phyloP scores from a whole-genome alignment of 352 stramenopile species.

The Phytophthora crassamura region DNA sequence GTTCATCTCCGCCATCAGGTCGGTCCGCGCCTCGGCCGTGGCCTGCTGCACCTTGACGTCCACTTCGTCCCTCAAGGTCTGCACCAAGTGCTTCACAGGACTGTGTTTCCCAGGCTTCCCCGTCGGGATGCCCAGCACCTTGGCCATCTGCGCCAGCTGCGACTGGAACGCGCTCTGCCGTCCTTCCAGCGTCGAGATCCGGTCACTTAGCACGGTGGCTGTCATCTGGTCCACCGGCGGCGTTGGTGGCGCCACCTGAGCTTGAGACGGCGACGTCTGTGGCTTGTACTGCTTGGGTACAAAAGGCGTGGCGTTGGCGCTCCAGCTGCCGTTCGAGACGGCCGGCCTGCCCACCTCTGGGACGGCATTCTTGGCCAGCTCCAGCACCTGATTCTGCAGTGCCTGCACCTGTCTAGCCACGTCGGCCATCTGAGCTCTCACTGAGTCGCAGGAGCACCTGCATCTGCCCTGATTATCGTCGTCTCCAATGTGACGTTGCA shows the following conservation, averaged over 20 bases:
- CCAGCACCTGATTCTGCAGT: slow-evolving; percentile 58
- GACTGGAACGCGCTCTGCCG: slow-evolving; percentile 78
- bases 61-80: slow-evolving; percentile 77
- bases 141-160: slow-evolving; percentile 68
- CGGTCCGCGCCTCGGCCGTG: slow-evolving; percentile 1
- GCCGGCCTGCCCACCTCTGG: slow-evolving; percentile 11
- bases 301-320: slow-evolving; percentile 32
- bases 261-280: slow-evolving; percentile 5
- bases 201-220: slow-evolving; percentile 63
- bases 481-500: slow-evolving; percentile 40
- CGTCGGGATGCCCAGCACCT: slow-evolving; percentile 62
- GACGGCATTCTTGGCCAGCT: slow-evolving; percentile 32
- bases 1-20: slow-evolving; percentile 27
- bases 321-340: slow-evolving; percentile 26
- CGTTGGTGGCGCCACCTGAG: slow-evolving; percentile 11
- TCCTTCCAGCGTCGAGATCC: slow-evolving; percentile 73
- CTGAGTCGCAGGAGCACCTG: slow-evolving; percentile 48
- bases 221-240: slow-evolving; percentile 20
- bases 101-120: slow-evolving; percentile 76
- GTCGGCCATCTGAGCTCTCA: slow-evolving; percentile 61
- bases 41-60: slow-evolving; percentile 37
- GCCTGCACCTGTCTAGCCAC: slow-evolving; percentile 51
- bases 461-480: slow-evolving; percentile 10
- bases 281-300: slow-evolving; percentile 38
- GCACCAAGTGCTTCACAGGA: slow-evolving; percentile 73